Percentiles rank a stretch among this genome's conserved stretches.
phyloP scores from a whole-genome alignment of 192 early-diverging fungal genomes.

The Coemansia sp. region DNA sequence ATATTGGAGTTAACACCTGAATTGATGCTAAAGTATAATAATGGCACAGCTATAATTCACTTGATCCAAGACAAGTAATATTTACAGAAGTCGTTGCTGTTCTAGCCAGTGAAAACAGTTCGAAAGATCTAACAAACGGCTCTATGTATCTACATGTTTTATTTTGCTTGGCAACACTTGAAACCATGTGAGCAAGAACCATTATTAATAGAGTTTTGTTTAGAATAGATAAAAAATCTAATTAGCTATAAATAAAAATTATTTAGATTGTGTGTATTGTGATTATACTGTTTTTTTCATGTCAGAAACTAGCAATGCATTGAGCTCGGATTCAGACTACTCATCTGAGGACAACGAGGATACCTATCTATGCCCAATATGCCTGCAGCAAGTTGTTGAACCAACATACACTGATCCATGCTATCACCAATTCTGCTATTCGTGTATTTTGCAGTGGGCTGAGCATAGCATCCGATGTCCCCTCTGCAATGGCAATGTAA shows the following conservation, averaged over 20 bases:
- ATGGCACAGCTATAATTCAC: background rate
- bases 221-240: no score
- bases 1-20: background rate
- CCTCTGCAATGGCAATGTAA: constrained; percentile 39
- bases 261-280: background rate
- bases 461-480: constrained; percentile 42
- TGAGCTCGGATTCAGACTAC: background rate
- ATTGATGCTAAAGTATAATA: background rate
- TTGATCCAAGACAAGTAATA: background rate
- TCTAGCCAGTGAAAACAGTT: no score
- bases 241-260: background rate
- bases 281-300: background rate
- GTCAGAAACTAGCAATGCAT: background rate
- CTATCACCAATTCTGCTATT: constrained; percentile 54
- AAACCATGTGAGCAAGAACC: background rate
- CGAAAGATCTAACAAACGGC: no score
- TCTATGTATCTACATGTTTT: background rate
- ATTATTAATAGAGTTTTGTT: background rate
- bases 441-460: constrained; percentile 55
- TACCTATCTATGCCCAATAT: constrained; percentile 39
- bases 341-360: background rate
- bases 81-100: background rate
- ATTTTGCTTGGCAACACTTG: background rate
- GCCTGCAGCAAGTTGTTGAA: constrained; percentile 20
- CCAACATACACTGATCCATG: constrained; percentile 37